Percentiles rank a stretch among this genome's conserved stretches.
Conservation (phyloP, 305 asterid genomes). For the Solanum hybrid region DNA sequence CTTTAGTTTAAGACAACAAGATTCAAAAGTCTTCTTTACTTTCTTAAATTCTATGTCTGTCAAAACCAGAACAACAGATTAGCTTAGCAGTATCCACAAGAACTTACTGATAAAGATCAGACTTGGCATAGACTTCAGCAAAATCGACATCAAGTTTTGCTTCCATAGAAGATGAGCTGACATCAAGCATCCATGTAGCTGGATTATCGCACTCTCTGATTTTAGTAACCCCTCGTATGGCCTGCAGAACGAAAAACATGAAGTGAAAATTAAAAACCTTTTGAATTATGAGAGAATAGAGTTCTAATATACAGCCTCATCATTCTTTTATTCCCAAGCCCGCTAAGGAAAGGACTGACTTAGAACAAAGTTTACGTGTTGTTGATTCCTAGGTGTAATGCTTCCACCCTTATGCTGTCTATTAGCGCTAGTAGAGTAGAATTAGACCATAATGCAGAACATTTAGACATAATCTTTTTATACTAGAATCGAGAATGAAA, state of each 20-base stretch:
- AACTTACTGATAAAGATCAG: slow-evolving; percentile 49
- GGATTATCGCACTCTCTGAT: slow-evolving; percentile 75
- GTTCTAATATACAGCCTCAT: neutral
- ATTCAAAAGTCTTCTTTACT: neutral
- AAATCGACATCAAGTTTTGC: slow-evolving; percentile 60
- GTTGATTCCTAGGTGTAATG: neutral
- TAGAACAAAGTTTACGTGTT: neutral
- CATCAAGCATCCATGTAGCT: slow-evolving; percentile 92
- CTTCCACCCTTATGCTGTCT: neutral
- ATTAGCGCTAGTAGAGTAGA: neutral
- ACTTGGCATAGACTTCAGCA: slow-evolving; percentile 58
- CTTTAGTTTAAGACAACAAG: neutral
- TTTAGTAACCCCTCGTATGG: slow-evolving; percentile 58
- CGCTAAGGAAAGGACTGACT: neutral
- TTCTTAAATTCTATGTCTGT: neutral
- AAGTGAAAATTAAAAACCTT: neutral
- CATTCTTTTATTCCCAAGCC: neutral
- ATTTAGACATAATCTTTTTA: neutral
- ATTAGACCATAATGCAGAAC: neutral
- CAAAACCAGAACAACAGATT: neutral
- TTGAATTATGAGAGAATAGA: neutral
- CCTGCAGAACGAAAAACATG: slow-evolving; percentile 20
- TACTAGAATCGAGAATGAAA: neutral
- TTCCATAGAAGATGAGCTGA: slow-evolving; percentile 50
- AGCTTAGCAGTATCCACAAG: neutral